phyloP scores from a whole-genome alignment of 108 stramenopile species.

The Skeletonema potamos region DNA sequence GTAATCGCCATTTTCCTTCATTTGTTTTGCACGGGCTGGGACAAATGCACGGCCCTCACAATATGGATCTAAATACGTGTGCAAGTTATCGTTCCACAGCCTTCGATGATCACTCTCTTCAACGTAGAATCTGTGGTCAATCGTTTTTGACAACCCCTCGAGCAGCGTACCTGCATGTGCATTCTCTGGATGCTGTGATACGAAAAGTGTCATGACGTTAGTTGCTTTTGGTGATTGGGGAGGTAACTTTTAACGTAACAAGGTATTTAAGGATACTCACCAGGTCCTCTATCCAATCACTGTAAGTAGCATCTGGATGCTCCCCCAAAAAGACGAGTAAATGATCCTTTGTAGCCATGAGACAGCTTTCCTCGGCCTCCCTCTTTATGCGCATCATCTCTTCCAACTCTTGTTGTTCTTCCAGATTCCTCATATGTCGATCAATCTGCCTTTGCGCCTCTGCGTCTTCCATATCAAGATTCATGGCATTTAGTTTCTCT shows the following conservation, averaged over 20 bases:
- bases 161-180: slow-evolving; percentile 43
- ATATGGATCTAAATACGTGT: slow-evolving; percentile 12
- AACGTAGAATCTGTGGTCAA: slow-evolving; percentile 80
- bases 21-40: slow-evolving; percentile 27
- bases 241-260: too few species aligned
- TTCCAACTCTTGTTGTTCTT: slow-evolving; percentile 55
- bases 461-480: slow-evolving; percentile 53
- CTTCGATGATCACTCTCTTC: slow-evolving; percentile 69
- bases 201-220: too few species aligned
- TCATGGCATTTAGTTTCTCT: slow-evolving; percentile 38
- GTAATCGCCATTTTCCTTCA: slow-evolving; percentile 29
- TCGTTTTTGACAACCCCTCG: slow-evolving; percentile 44
- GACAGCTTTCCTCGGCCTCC: slow-evolving; percentile 57
- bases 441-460: slow-evolving; percentile 46
- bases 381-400: slow-evolving; percentile 48
- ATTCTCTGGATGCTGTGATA: slow-evolving; percentile 75
- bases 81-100: slow-evolving; percentile 64
- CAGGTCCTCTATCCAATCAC: slow-evolving; percentile 73
- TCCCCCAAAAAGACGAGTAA: slow-evolving; percentile 37
- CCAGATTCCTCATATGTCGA: slow-evolving; percentile 40
- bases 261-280: too few species aligned
- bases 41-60: slow-evolving; percentile 17
- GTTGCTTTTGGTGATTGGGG: not conserved
- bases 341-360: slow-evolving; percentile 52
- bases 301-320: slow-evolving; percentile 62